Percentiles rank a stretch among this genome's conserved stretches.
Conservation (phyloP, 768 basidiomycete genomes). For the Boletus reticulatus region DNA sequence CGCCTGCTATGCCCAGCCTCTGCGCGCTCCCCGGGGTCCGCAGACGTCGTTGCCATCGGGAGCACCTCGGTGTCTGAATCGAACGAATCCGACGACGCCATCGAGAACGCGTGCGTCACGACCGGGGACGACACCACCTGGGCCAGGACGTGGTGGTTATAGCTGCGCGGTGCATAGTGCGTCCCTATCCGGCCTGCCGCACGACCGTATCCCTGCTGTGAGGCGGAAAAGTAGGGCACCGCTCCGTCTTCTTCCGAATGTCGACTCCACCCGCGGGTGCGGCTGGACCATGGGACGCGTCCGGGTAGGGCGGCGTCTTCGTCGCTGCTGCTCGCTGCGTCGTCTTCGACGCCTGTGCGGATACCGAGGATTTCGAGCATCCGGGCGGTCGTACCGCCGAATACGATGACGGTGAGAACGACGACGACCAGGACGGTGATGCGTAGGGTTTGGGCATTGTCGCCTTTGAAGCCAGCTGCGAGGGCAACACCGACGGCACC, state of each 20-base stretch:
- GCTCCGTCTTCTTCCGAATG: constrained; percentile 46
- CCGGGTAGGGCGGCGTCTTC: constrained; percentile 42
- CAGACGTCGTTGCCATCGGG: constrained; percentile 62
- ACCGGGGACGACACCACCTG: constrained; percentile 13
- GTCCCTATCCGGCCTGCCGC: constrained; percentile 48
- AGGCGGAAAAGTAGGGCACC: constrained; percentile 33
- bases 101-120: constrained; percentile 50
- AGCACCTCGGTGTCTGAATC: constrained; percentile 80
- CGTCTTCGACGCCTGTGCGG: constrained; percentile 92
- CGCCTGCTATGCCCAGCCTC: background rate
- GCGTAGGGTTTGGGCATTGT: constrained; percentile 85
- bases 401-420: constrained; percentile 89
- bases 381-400: constrained; percentile 94
- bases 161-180: constrained; percentile 53
- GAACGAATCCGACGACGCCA: constrained; percentile 71
- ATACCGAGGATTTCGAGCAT: constrained; percentile 99
- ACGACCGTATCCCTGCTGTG: constrained; percentile 27
- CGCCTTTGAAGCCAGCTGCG: constrained; percentile 93
- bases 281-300: constrained; percentile 4
- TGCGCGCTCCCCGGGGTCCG: constrained; percentile 18
- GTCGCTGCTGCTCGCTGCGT: constrained; percentile 57
- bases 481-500: constrained; percentile 98
- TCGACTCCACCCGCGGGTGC: constrained; percentile 34
- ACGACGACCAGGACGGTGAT: constrained; percentile 96
- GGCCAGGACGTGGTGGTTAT: constrained; percentile 58